phyloP scores from a whole-genome alignment of 768 basidiomycete genomes.

The Boletus huronensis region DNA sequence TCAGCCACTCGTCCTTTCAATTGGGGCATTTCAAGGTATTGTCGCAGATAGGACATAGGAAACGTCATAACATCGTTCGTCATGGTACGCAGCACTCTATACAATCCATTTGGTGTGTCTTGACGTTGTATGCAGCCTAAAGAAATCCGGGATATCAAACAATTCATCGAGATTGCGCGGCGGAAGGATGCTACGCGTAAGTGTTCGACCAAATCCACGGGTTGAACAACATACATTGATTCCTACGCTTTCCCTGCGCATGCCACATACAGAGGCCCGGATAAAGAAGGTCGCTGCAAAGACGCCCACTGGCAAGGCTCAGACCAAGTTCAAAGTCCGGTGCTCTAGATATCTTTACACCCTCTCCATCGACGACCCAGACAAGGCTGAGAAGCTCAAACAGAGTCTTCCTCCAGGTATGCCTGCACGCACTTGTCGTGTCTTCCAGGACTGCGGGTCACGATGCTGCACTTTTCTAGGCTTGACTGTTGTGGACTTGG shows the following conservation, averaged over 20 bases:
- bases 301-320: slow-evolving; percentile 63
- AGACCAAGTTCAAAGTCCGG: slow-evolving; percentile 98
- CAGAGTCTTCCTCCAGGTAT: slow-evolving; percentile 92
- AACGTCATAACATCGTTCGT: slow-evolving; percentile 15
- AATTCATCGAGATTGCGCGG: slow-evolving; percentile 95
- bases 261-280: slow-evolving; percentile 88
- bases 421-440: slow-evolving; percentile 25
- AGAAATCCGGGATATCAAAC: slow-evolving; percentile 97
- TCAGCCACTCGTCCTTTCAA: slow-evolving; percentile 26
- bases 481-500: slow-evolving; percentile 68
- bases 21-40: background rate
- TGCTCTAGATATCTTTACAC: slow-evolving; percentile 98
- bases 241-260: background rate
- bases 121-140: slow-evolving; percentile 63
- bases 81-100: slow-evolving; percentile 24
- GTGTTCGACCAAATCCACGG: slow-evolving; percentile 34
- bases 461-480: slow-evolving; percentile 40
- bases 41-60: background rate
- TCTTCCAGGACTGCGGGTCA: background rate
- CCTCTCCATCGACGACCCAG: slow-evolving; percentile 90
- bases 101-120: background rate
- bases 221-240: background rate
- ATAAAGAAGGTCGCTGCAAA: slow-evolving; percentile 91
- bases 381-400: slow-evolving; percentile 98
- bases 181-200: slow-evolving; percentile 95